Evolutionary conservation across 257 asterid genomes (phyloP).

Genomic region (Capsicum baccatum): DNA sequence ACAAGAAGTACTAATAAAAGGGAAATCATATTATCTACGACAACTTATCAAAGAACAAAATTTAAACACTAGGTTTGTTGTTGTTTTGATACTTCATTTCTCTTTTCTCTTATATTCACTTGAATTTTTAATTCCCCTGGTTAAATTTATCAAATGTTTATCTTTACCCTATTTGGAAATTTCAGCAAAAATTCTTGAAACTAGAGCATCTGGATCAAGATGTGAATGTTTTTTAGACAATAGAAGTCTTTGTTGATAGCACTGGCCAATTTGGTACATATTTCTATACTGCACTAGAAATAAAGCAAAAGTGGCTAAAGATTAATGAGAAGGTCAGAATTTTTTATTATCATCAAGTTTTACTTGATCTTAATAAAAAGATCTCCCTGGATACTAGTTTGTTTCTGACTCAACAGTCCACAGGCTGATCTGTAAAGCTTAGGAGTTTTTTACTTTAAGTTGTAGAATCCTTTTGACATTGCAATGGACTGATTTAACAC

Average conservation of each 20-base stretch:
- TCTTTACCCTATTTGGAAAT: neutral
- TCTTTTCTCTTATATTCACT: too few relatives aligned
- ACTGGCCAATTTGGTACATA: slow-evolving; percentile 97
- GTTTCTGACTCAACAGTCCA: slow-evolving; percentile 35
- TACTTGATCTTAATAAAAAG: slow-evolving; percentile 38
- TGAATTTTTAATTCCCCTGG: too few relatives aligned
- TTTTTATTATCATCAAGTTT: slow-evolving; percentile 20
- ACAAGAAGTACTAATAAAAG: too few relatives aligned
- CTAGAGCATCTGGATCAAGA: slow-evolving; percentile 96
- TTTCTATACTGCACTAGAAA: slow-evolving; percentile 97
- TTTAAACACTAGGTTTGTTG: too few relatives aligned
- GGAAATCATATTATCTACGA: too few relatives aligned
- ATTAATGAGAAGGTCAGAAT: slow-evolving; percentile 81
- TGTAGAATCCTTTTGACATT: slow-evolving; percentile 96
- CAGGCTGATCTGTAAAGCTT: slow-evolving; percentile 95
- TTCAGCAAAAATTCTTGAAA: slow-evolving; percentile 93
- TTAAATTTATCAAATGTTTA: too few relatives aligned
- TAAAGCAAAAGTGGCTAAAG: slow-evolving; percentile 98
- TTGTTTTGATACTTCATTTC: too few relatives aligned
- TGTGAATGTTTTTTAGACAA: slow-evolving; percentile 64
- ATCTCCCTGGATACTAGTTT: slow-evolving; percentile 10
- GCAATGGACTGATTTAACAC: slow-evolving; percentile 94
- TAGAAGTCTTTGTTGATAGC: slow-evolving; percentile 81
- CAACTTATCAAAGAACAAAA: too few relatives aligned
- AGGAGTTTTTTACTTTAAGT: slow-evolving; percentile 91